Evolutionary conservation across 2,329 filamentous ascomycete species (phyloP), one percentile per base, ranked within the genome.

Genomic region (Stenocarpella maydis): DNA sequence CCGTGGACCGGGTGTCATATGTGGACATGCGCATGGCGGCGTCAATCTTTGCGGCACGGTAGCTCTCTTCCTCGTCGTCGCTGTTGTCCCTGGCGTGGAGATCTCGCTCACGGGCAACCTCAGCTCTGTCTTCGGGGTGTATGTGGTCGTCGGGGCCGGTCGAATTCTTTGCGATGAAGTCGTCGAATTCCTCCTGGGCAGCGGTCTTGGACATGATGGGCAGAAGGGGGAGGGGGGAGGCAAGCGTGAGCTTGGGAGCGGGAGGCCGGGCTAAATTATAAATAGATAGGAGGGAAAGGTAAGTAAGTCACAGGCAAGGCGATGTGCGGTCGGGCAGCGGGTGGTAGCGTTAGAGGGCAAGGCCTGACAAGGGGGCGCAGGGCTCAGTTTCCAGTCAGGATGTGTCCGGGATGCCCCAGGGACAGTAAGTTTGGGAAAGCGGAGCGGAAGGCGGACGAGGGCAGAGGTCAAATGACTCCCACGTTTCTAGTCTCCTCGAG

Each of bases 141-240:
- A 83, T 73, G 77, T 77, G 80, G 78, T 78, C 77, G 75, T 76
- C 79, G 71, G 74, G 72, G 64, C 78, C 78, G 45, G 80, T 80
- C 63, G 81, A 84, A 74, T 88, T 89, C 74, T 87, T 88, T 73
- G 85, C 83, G 72, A 92, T 80, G 69, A 92, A 85, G 73, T 82
- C 80, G 78, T 90, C 86, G 78, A 90, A 91, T 80, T 92, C 89
- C 82, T 91, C 88, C 79, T 91, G 87, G 64, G 89, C 89, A 69
- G 87, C 82, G 67, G 88, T 89, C 63, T 80, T 81, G 73, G 85
- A 81, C 87, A 89, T 89, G 78, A 66, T 84, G 82, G 67, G 63
- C 70, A 67, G 74, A 70, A 67, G 69, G 69, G 69, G 69, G 66
- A 68, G 67, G 66, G 69, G 69, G 69, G 69, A 65, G 69, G 67